Evolutionary conservation across 768 basidiomycete species (phyloP).

Genomic region (Podaxis sp.): DNA sequence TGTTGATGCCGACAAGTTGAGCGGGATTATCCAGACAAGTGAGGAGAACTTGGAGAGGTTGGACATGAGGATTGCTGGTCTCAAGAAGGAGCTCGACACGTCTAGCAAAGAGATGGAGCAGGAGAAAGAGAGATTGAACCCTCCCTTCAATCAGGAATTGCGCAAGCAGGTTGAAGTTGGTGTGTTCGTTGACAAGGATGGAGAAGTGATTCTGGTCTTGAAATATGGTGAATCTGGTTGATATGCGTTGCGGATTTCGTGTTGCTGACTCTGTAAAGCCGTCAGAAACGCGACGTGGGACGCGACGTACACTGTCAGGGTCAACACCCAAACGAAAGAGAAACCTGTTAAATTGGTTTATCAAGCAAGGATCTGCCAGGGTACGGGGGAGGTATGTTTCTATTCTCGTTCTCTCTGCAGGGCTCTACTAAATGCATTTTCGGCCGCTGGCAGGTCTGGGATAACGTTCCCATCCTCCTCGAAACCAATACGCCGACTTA

Average conservation of each 20-base stretch:
- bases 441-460: constrained; percentile 30
- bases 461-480: constrained; percentile 34
- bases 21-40: constrained; percentile 25
- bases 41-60: constrained; percentile 24
- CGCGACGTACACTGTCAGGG: constrained; percentile 38
- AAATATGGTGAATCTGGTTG: constrained; percentile 31
- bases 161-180: constrained; percentile 28
- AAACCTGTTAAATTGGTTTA: constrained; percentile 32
- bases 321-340: constrained; percentile 32
- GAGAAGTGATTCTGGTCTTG: constrained; percentile 34
- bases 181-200: constrained; percentile 33
- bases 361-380: constrained; percentile 37
- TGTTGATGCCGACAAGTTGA: constrained; percentile 25
- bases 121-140: constrained; percentile 9
- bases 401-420: background rate
- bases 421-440: background rate
- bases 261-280: constrained; percentile 11
- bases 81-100: constrained; percentile 22
- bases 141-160: constrained; percentile 20
- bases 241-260: background rate
- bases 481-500: constrained; percentile 40
- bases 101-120: constrained; percentile 22
- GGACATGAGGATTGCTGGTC: constrained; percentile 16
- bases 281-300: constrained; percentile 30
- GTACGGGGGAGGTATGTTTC: constrained; percentile 35